Evolutionary conservation across 2,329 filamentous ascomycete species (phyloP).

Genomic region (Aspergillus fijiensis): DNA sequence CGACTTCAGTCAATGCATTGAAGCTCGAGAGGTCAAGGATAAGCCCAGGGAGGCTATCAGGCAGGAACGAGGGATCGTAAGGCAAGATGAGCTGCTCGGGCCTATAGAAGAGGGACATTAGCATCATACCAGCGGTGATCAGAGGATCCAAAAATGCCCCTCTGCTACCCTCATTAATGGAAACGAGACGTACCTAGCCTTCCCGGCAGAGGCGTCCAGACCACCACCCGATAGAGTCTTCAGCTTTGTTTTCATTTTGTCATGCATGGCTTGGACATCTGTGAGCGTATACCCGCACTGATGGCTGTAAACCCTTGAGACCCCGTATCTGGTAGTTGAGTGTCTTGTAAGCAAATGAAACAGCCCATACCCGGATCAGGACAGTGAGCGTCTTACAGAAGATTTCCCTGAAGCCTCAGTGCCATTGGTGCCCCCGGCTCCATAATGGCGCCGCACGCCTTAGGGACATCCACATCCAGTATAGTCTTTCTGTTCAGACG

Average conservation of each 20-base stretch:
- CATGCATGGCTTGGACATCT: constrained; percentile 73
- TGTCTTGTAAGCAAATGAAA: background rate
- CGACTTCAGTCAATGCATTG: constrained; percentile 36
- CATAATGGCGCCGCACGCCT: constrained; percentile 85
- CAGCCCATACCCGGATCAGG: background rate
- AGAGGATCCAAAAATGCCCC: background rate
- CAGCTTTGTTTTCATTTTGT: constrained; percentile 69
- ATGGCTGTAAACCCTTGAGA: constrained; percentile 80
- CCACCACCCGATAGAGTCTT: constrained; percentile 58
- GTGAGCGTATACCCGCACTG: constrained; percentile 83
- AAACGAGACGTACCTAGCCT: constrained; percentile 60
- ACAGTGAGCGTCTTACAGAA: constrained; percentile 59
- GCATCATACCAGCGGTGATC: background rate
- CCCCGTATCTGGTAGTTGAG: constrained; percentile 59
- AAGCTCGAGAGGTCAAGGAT: constrained; percentile 54
- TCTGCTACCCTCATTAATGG: background rate
- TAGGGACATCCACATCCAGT: constrained; percentile 79
- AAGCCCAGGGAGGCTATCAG: constrained; percentile 62
- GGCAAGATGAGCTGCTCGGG: constrained; percentile 72
- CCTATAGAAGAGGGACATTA: constrained; percentile 46
- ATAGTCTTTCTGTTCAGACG: constrained; percentile 84
- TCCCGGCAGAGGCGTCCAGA: constrained; percentile 69
- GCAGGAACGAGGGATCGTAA: constrained; percentile 80
- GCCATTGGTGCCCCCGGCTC: constrained; percentile 84
- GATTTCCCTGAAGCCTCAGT: constrained; percentile 80